These are phyloP conservation scores for Solanum dulcamara DNA, from an alignment of 257 asterid species.

Conservation along the genomic window DNA sequence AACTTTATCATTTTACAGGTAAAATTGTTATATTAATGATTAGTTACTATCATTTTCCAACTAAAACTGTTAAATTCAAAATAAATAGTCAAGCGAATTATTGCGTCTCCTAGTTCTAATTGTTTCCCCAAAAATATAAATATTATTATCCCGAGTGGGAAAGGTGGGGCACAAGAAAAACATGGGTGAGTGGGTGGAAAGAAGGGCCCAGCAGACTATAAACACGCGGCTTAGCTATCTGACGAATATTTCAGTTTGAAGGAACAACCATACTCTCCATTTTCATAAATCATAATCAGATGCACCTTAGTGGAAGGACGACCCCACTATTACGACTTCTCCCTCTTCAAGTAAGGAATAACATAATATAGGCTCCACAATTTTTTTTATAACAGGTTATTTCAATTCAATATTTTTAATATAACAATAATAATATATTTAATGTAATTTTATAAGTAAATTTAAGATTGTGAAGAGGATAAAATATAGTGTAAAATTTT, in stretches of 20 bases:
- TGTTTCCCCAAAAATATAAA: too few species aligned
- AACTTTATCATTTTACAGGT: neutral
- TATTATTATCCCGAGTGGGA: neutral
- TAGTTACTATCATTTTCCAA: neutral
- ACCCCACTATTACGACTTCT: constrained; percentile 8
- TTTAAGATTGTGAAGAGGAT: too few species aligned
- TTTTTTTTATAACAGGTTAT: too few species aligned
- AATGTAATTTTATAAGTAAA: too few species aligned
- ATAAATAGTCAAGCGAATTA: neutral
- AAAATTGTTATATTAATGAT: neutral
- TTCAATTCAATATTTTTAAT: too few species aligned
- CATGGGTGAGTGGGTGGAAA: neutral
- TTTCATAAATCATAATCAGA: constrained; percentile 15
- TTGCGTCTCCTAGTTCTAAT: neutral
- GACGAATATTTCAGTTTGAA: constrained; percentile 40
- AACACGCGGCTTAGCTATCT: constrained; percentile 39
- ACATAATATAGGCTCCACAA: too few species aligned
- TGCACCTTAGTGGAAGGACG: constrained; percentile 17
- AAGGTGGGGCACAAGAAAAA: neutral
- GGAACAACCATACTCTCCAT: constrained; percentile 24
- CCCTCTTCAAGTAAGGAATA: constrained; percentile 37
- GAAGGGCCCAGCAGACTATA: neutral
- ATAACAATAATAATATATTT: too few species aligned
- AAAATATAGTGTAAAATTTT: too few species aligned
- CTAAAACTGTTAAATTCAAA: neutral